These are phyloP conservation scores for Phytophthora rubi DNA, from an alignment of 352 stramenopile species.

Conservation along the genomic window DNA sequence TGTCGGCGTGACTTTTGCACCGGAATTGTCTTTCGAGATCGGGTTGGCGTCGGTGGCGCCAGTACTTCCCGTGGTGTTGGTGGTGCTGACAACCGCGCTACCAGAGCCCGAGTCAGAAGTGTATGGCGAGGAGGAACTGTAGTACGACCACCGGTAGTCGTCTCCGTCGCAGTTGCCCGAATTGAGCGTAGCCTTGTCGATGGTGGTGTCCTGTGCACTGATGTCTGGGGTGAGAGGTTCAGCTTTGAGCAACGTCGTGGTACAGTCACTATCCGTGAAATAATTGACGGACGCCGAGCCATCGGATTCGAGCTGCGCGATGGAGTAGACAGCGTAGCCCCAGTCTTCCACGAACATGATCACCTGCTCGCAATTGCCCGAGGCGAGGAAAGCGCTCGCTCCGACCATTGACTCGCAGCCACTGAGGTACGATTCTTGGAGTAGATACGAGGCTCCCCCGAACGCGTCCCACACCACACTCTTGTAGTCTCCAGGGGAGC, in stretches of 20 bases:
- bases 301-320: background rate
- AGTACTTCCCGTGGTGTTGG: no score
- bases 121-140: background rate
- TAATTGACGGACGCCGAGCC: conserved; percentile 2
- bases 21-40: no score
- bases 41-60: no score
- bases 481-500: conserved; percentile 8
- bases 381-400: conserved; percentile 4
- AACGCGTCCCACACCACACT: background rate
- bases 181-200: background rate
- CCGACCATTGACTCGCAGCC: background rate
- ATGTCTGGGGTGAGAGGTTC: background rate
- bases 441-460: background rate
- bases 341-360: background rate
- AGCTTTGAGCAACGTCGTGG: background rate
- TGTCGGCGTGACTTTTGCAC: no score
- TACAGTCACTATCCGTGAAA: conserved; percentile 10
- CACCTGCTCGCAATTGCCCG: conserved; percentile 5
- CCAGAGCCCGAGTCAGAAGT: background rate
- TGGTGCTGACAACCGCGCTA: background rate
- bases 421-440: conserved; percentile 4
- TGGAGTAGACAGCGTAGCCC: background rate
- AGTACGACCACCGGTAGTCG: conserved; percentile 10
- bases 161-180: background rate
- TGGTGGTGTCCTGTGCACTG: background rate